Percentiles rank a stretch among this genome's conserved stretches.
phyloP scores from a whole-genome alignment of 352 stramenopile genomes.

The Phytophthora pluvialis region DNA sequence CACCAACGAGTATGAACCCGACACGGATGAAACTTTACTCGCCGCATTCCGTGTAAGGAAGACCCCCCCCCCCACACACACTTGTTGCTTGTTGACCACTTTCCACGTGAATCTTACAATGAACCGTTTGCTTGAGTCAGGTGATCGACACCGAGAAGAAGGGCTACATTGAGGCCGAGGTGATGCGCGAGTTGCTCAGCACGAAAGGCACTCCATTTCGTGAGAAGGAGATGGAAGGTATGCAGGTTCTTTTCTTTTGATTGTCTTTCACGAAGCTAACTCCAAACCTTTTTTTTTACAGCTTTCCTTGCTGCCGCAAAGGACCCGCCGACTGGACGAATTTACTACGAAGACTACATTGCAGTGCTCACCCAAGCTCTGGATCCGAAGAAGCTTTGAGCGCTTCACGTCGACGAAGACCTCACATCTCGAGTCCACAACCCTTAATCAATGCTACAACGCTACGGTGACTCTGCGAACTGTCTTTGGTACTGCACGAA shows the following conservation, averaged over 20 bases:
- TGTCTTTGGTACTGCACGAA: slow-evolving; percentile 29
- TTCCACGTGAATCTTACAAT: background rate
- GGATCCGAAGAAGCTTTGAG: slow-evolving; percentile 48
- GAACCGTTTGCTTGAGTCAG: slow-evolving; percentile 17
- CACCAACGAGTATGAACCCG: slow-evolving; percentile 88
- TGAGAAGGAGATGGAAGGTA: slow-evolving; percentile 91
- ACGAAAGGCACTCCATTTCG: slow-evolving; percentile 92
- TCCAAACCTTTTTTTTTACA: slow-evolving; percentile 16
- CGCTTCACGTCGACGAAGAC: background rate
- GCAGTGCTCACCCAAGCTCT: slow-evolving; percentile 71
- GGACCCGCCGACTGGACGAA: slow-evolving; percentile 83
- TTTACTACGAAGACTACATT: slow-evolving; percentile 95
- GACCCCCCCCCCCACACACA: no score
- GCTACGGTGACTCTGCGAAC: slow-evolving; percentile 52
- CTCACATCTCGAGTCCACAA: background rate
- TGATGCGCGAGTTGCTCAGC: slow-evolving; percentile 88
- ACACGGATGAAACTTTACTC: slow-evolving; percentile 89
- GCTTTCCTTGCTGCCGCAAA: slow-evolving; percentile 85
- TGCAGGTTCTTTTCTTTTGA: background rate
- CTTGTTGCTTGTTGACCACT: background rate
- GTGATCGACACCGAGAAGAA: slow-evolving; percentile 80
- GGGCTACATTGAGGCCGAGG: slow-evolving; percentile 90
- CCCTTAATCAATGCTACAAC: slow-evolving; percentile 26
- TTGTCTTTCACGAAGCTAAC: background rate
- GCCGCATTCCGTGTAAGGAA: slow-evolving; percentile 63